phyloP scores from a whole-genome alignment of 352 stramenopile species.

The Pythium scleroteichum region DNA sequence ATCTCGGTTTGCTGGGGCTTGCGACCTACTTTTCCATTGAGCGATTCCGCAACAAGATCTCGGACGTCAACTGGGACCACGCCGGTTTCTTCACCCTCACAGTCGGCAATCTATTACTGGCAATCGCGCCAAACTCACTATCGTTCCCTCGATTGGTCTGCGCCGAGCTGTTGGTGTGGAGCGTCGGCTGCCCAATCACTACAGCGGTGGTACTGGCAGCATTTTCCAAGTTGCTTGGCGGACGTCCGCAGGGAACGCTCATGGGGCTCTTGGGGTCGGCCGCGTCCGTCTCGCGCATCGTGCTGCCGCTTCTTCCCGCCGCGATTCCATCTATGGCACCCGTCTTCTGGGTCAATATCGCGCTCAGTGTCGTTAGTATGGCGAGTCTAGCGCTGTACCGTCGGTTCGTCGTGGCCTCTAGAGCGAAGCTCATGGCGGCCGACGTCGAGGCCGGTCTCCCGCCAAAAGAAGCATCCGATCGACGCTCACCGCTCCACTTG shows the following conservation, averaged over 20 bases:
- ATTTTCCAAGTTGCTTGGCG: slow-evolving; percentile 70
- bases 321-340: slow-evolving; percentile 56
- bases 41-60: slow-evolving; percentile 59
- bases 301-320: slow-evolving; percentile 65
- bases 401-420: slow-evolving; percentile 22
- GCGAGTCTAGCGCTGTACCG: slow-evolving; percentile 62
- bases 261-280: slow-evolving; percentile 73
- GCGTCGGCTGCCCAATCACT: slow-evolving; percentile 37
- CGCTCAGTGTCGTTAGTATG: slow-evolving; percentile 51
- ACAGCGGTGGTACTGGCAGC: slow-evolving; percentile 58
- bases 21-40: slow-evolving; percentile 75
- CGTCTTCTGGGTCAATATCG: slow-evolving; percentile 71
- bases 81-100: slow-evolving; percentile 55
- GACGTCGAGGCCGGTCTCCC: slow-evolving; percentile 25
- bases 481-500: slow-evolving; percentile 39
- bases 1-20: slow-evolving; percentile 61
- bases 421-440: no score
- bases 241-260: slow-evolving; percentile 65
- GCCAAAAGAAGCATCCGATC: slow-evolving; percentile 18
- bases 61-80: slow-evolving; percentile 66
- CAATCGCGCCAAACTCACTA: slow-evolving; percentile 36
- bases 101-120: slow-evolving; percentile 51
- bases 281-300: slow-evolving; percentile 67
- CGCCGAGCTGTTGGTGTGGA: slow-evolving; percentile 69
- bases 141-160: slow-evolving; percentile 46